Evolutionary conservation across 2,329 filamentous ascomycete species (phyloP).

Genomic region (Trichoderma breve): DNA sequence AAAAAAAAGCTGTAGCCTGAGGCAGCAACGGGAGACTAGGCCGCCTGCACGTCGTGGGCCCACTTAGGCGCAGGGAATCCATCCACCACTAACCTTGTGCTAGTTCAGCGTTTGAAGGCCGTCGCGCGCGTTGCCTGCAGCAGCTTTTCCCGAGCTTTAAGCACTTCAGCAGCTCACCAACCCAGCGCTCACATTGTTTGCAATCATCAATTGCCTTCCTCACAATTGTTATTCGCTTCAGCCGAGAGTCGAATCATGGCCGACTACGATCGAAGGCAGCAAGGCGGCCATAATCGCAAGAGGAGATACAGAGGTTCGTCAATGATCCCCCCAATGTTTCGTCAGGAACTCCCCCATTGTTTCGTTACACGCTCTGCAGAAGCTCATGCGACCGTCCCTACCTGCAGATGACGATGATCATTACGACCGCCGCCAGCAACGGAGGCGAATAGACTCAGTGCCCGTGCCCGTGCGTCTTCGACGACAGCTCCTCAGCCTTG

Average conservation of each 20-base stretch:
- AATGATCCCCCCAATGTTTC: neutral
- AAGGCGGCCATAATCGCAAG: conserved; percentile 63
- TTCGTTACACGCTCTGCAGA: neutral
- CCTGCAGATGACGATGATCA: conserved; percentile 68
- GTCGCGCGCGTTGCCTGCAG: conserved; percentile 23
- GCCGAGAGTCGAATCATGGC: conserved; percentile 41
- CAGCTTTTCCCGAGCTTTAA: conserved; percentile 20
- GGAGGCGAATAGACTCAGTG: conserved; percentile 68
- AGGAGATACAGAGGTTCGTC: conserved; percentile 72
- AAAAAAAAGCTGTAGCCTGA: conserved; percentile 5
- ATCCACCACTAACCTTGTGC: neutral
- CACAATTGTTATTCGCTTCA: neutral
- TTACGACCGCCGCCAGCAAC: conserved; percentile 69
- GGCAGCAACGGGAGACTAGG: neutral
- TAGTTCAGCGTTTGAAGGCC: neutral
- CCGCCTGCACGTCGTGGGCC: conserved; percentile 7
- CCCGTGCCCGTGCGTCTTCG: conserved; percentile 70
- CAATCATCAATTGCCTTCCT: conserved; percentile 2
- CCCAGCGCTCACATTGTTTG: neutral
- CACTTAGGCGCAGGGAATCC: conserved; percentile 1
- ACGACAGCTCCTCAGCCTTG: conserved; percentile 74
- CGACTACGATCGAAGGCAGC: conserved; percentile 57
- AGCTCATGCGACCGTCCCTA: neutral
- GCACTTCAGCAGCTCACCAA: conserved; percentile 4
- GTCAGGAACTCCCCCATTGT: neutral